Conservation (phyloP, 2,329 filamentous ascomycete genomes). For the Chlorencoelia australis region DNA sequence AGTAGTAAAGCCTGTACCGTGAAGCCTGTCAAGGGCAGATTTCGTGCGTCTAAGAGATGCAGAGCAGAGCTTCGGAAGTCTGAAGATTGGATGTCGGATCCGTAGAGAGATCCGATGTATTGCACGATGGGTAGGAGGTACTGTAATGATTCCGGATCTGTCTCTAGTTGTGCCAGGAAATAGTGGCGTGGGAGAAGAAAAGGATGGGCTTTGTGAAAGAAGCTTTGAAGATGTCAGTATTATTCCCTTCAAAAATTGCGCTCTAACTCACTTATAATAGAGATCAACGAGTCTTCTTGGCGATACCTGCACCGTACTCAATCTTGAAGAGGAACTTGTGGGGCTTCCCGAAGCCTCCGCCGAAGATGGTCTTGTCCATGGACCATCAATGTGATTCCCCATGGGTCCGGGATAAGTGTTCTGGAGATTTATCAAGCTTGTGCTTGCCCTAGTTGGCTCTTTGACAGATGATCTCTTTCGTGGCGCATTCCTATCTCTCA, state of each 20-base stretch:
- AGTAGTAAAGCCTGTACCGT: conserved; percentile 30
- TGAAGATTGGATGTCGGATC: conserved; percentile 22
- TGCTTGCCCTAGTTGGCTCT: conserved; percentile 6
- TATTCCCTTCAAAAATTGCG: conserved; percentile 11
- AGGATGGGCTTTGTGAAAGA: conserved; percentile 29
- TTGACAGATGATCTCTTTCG: conserved; percentile 12
- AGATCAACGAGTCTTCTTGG: conserved; percentile 18
- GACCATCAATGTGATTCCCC: conserved; percentile 5
- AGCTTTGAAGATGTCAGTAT: conserved; percentile 21
- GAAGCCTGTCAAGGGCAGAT: conserved; percentile 23
- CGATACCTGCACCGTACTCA: conserved; percentile 8
- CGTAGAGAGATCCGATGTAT: conserved; percentile 32
- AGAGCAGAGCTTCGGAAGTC: conserved; percentile 25
- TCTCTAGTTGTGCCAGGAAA: conserved; percentile 25
- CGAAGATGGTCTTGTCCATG: conserved; percentile 12
- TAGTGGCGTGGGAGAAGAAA: conserved; percentile 28
- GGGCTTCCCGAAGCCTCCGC: conserved; percentile 13
- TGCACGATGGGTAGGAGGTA: conserved; percentile 26
- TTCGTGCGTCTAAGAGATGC: conserved; percentile 18
- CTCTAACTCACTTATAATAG: conserved; percentile 18
- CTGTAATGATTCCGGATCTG: conserved; percentile 27
- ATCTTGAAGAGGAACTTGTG: conserved; percentile 10
- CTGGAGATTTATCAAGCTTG: too few species aligned
- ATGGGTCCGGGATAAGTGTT: too few species aligned
- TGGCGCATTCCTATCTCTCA: conserved; percentile 18